Conservation (phyloP, 495 filamentous ascomycete species). For the Pseudomonodictys pantanalensis region DNA sequence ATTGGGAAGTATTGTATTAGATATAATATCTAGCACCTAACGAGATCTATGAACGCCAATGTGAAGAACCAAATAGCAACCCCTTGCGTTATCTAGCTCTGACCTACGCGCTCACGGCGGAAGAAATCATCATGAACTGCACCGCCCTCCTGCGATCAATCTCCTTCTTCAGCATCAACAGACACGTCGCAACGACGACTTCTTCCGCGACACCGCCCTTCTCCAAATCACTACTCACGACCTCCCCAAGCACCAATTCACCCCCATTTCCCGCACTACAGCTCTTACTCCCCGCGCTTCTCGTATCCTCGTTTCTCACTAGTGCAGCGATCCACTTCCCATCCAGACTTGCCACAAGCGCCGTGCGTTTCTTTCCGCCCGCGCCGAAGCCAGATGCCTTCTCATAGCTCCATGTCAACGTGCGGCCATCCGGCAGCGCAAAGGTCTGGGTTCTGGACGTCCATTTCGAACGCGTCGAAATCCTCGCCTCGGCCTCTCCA, state of each 20-base stretch:
- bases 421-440: constrained; percentile 38
- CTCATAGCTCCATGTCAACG: constrained; percentile 53
- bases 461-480: constrained; percentile 39
- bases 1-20: no score
- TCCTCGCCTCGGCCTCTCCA: constrained; percentile 29
- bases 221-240: constrained; percentile 38
- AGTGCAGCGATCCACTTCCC: constrained; percentile 46
- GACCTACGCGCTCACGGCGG: no score
- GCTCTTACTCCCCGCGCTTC: constrained; percentile 45
- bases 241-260: constrained; percentile 42
- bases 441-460: constrained; percentile 45
- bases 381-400: constrained; percentile 29
- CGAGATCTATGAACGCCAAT: no score
- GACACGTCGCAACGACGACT: constrained; percentile 51
- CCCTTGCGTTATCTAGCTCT: no score
- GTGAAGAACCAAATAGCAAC: no score
- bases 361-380: constrained; percentile 24
- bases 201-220: constrained; percentile 42
- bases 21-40: no score
- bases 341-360: background rate
- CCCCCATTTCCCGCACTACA: constrained; percentile 54
- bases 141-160: constrained; percentile 52
- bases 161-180: constrained; percentile 60
- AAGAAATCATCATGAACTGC: constrained; percentile 46
- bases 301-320: constrained; percentile 44